Conservation (phyloP, 192 early-diverging fungal species). For the Rhizophagus clarus region DNA sequence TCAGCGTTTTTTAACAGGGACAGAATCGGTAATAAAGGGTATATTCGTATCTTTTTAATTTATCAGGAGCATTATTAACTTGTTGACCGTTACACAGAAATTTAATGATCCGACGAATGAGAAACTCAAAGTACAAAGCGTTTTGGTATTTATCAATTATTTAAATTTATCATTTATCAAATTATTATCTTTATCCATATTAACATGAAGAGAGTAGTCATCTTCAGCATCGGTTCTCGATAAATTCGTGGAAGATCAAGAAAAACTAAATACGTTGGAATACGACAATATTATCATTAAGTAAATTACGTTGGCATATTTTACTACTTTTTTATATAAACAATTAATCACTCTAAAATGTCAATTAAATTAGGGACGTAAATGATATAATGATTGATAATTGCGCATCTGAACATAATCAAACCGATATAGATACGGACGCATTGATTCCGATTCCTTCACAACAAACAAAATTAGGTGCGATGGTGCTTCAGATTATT, state of each 20-base stretch:
- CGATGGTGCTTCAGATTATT: constrained; percentile 30
- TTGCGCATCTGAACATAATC: background rate
- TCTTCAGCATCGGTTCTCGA: background rate
- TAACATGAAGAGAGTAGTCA: background rate
- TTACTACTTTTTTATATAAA: background rate
- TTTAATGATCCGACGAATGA: no score
- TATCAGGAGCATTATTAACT: no score
- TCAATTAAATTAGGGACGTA: background rate
- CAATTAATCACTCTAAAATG: background rate
- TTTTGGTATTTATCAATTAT: no score
- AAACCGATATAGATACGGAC: background rate
- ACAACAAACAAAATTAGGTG: constrained; percentile 21
- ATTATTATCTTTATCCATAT: no score
- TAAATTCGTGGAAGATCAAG: background rate
- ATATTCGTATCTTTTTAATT: no score
- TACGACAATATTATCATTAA: background rate
- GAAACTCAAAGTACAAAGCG: no score
- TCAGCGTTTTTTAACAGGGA: no score
- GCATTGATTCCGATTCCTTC: constrained; percentile 2
- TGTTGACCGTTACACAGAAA: no score
- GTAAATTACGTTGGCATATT: background rate
- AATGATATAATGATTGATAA: constrained; percentile 10
- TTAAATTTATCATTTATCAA: no score
- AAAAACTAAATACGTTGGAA: background rate
- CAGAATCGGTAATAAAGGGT: no score